These are phyloP conservation scores for Oryza nivara DNA, from an alignment of 176 grass and related monocot genomes.

Conservation along the genomic window DNA sequence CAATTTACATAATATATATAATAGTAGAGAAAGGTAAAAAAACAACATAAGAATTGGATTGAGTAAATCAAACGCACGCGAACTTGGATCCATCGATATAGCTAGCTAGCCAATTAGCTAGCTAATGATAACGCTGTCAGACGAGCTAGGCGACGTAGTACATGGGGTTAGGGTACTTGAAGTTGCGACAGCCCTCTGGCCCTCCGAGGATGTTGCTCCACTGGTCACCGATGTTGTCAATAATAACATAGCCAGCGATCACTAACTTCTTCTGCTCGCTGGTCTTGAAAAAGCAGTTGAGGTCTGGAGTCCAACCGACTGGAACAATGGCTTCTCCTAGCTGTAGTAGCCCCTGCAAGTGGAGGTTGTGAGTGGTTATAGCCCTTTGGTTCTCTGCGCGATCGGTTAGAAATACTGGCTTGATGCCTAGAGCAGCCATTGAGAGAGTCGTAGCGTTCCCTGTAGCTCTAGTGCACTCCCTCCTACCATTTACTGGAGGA, in stretches of 20 bases:
- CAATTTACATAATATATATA: too few species aligned
- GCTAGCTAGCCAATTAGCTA: too few species aligned
- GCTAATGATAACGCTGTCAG: accelerated
- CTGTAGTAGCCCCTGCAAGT: constrained; percentile 27
- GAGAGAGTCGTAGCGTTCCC: constrained; percentile 45
- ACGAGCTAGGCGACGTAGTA: constrained; percentile 45
- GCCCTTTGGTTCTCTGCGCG: constrained; percentile 36
- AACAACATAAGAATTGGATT: too few species aligned
- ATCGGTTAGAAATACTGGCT: constrained; percentile 14
- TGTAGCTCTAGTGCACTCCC: constrained; percentile 44
- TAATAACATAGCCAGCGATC: constrained; percentile 38
- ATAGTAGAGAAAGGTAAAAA: too few species aligned
- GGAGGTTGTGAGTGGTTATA: constrained; percentile 35
- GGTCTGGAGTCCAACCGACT: constrained; percentile 3
- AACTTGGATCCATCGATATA: too few species aligned
- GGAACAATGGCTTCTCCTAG: constrained; percentile 49
- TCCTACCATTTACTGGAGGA: constrained; percentile 41
- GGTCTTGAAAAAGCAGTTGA: constrained; percentile 45
- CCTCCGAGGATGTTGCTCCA: constrained; percentile 56
- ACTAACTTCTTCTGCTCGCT: constrained; percentile 36
- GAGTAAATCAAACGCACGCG: too few species aligned
- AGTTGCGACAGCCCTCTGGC: constrained; percentile 29
- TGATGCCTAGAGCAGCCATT: constrained; percentile 45
- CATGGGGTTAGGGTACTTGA: constrained; percentile 58
- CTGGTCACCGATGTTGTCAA: constrained; percentile 64